These are phyloP conservation scores for Venturia carpophila DNA, from an alignment of 2,329 filamentous ascomycete species.

Conservation along the genomic window DNA sequence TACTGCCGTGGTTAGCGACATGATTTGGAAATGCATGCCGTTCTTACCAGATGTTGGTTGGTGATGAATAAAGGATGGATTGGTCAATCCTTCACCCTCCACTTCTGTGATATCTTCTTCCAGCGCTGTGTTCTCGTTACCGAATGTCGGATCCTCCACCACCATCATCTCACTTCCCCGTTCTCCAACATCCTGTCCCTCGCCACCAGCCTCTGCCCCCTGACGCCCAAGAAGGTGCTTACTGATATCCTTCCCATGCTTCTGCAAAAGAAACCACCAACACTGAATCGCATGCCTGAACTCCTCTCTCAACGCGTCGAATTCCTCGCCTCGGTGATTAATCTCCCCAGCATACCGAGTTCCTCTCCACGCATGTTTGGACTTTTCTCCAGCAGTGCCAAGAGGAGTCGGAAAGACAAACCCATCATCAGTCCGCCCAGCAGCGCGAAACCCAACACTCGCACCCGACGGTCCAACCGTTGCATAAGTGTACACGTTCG, in stretches of 20 bases:
- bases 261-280: background rate
- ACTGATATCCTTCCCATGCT: background rate
- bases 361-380: background rate
- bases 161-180: background rate
- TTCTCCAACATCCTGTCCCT: background rate
- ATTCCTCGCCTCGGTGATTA: background rate
- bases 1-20: background rate
- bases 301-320: background rate
- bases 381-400: background rate
- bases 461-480: background rate
- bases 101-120: background rate
- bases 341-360: background rate
- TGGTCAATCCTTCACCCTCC: background rate
- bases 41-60: background rate
- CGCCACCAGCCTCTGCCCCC: background rate
- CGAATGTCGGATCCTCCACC: background rate
- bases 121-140: background rate
- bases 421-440: background rate
- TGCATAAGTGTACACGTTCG: background rate
- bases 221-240: background rate
- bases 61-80: background rate
- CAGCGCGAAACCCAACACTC: background rate
- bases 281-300: conserved; percentile 10
- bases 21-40: background rate
- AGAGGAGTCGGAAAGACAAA: background rate